Percentiles rank a stretch among this genome's conserved stretches.
phyloP scores from a whole-genome alignment of 1,284 basidiomycete species.

The Puccinia novopanici region DNA sequence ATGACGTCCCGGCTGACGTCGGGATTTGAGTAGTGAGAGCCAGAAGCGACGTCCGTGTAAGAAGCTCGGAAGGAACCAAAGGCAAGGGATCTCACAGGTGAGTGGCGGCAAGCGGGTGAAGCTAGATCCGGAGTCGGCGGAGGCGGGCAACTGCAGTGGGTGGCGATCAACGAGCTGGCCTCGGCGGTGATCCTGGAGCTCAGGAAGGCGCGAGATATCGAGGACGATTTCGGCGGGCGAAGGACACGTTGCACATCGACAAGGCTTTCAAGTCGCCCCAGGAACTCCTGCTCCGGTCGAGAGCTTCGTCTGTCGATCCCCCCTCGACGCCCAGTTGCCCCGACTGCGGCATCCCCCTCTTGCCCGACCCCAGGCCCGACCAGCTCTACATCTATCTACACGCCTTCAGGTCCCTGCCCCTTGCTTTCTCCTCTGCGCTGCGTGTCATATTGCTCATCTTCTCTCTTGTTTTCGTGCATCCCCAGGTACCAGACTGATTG shows the following conservation, averaged over 20 bases:
- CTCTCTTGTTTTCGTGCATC: too few relatives aligned
- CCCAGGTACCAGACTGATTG: slow-evolving; percentile 44
- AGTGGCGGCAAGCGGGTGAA: slow-evolving; percentile 24
- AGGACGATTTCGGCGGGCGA: slow-evolving; percentile 47
- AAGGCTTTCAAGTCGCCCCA: slow-evolving; percentile 39
- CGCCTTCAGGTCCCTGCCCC: slow-evolving; percentile 69
- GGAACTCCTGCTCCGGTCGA: background rate
- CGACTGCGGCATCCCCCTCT: slow-evolving; percentile 83
- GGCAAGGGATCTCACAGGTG: slow-evolving; percentile 38
- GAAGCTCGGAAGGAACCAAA: slow-evolving; percentile 39
- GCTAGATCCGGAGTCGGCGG: slow-evolving; percentile 44
- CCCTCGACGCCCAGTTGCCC: slow-evolving; percentile 64
- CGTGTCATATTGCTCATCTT: background rate
- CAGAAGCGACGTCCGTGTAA: slow-evolving; percentile 21
- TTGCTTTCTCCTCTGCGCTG: background rate
- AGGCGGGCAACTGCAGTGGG: slow-evolving; percentile 45
- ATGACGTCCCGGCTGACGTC: background rate
- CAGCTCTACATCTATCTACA: slow-evolving; percentile 90
- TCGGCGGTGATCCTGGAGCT: slow-evolving; percentile 39
- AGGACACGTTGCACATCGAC: slow-evolving; percentile 44
- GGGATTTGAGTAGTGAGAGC: background rate
- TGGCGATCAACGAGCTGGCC: slow-evolving; percentile 40
- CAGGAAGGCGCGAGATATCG: slow-evolving; percentile 48
- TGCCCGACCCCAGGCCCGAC: slow-evolving; percentile 86
- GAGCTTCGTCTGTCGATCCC: background rate